Evolutionary conservation across 1,284 basidiomycete genomes (phyloP), one percentile per base, ranked within the genome.

Genomic region (Naganishia cerealis): DNA sequence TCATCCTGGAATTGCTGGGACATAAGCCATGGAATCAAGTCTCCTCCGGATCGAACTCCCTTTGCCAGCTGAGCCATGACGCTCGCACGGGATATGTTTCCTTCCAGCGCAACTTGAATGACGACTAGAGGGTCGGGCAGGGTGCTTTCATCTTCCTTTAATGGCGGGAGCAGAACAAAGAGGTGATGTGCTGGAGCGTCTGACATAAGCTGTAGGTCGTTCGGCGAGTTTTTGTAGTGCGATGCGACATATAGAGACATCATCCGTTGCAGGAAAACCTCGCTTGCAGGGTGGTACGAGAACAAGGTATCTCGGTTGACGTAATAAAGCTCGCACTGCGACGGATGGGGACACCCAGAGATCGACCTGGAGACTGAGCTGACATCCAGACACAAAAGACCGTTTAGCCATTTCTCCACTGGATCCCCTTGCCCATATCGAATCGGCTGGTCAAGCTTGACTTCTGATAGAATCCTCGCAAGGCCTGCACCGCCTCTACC

Each of bases 211-310:
- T 99, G 95, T 53, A 99, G 84, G 78, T 99, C 96, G 78, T 99
- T 99, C 24, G 96, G 96, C 77, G 94, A 92, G 81, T 99, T 99
- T 81, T 99, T 99, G 85, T 99, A 99, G 80, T 99, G 96, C 59
- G 88, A 90, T 0, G 95, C 91, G 63, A 99, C 94, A 80, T 97
- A 99, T 1, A 99, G 85, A 6, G 92, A 90, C 94, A 98, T 97
- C 90, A 99, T 94, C 55, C 94, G 87, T 81, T 99, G 96, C 53
- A 99, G 84, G 83, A 99, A 99, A 24, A 91, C 86, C 80, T 99
- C 96, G 5, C 91, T 94, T 4, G 94, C 95, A 0, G 95, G 92
- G 78, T 99, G 94, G 82, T 90, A 99, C 74, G 90, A 92, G 85
- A 99, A 99, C 43, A 99, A 84, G 0, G 96, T 97, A 78, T 99